Evolutionary conservation across 1,139 yeast genomes (phyloP).

Genomic region (Suhomyces choctaworum): DNA sequence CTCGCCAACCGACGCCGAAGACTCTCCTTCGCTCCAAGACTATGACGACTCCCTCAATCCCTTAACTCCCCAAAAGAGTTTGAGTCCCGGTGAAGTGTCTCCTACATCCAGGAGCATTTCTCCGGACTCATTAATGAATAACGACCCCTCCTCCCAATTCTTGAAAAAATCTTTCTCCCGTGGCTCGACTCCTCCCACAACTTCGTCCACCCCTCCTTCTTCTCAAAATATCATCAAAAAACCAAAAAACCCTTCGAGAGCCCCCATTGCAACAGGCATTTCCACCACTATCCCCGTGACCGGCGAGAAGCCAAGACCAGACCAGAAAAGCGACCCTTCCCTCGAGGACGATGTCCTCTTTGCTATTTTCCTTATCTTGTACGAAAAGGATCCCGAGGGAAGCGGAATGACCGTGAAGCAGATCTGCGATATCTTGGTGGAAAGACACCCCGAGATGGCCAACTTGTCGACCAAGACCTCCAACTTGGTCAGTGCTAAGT

Average conservation of each 20-base stretch:
- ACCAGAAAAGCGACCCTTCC: constrained; percentile 57
- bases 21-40: constrained; percentile 3
- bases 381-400: constrained; percentile 64
- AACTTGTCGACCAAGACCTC: constrained; percentile 77
- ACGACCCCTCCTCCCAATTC: constrained; percentile 18
- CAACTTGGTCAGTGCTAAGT: constrained; percentile 74
- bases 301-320: constrained; percentile 76
- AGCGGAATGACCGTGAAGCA: constrained; percentile 85
- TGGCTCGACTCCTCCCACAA: constrained; percentile 17
- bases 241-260: constrained; percentile 37
- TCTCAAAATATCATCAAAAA: constrained; percentile 26
- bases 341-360: constrained; percentile 74
- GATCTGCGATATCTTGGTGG: constrained; percentile 70
- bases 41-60: constrained; percentile 12
- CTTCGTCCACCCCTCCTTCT: constrained; percentile 19
- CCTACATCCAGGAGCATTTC: constrained; percentile 46
- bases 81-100: constrained; percentile 32
- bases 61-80: constrained; percentile 25
- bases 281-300: constrained; percentile 79
- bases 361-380: constrained; percentile 71
- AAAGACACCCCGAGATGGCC: constrained; percentile 79
- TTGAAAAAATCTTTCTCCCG: constrained; percentile 19
- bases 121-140: constrained; percentile 45
- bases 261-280: constrained; percentile 66
- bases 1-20: constrained; percentile 2